A percentile compares a stretch with the other conserved stretches of the same genome.
Conservation (phyloP, 352 stramenopile species). For the Elongisporangium prolatum region DNA sequence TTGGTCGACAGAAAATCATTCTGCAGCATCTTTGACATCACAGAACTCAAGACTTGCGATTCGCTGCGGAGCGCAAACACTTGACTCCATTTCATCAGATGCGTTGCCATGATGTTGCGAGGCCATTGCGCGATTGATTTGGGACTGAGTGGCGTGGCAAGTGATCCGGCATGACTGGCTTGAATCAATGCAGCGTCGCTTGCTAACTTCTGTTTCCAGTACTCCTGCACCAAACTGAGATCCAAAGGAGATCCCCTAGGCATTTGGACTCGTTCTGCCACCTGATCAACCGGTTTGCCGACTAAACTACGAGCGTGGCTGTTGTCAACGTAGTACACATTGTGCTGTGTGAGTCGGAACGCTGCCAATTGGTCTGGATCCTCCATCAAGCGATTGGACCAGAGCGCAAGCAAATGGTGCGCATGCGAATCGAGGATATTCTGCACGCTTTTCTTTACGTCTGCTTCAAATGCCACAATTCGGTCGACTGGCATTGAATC, state of each 20-base stretch:
- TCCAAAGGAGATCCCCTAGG: constrained; percentile 11
- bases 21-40: constrained; percentile 33
- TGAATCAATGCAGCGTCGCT: constrained; percentile 4
- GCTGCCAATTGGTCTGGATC: constrained; percentile 36
- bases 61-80: constrained; percentile 34
- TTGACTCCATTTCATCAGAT: constrained; percentile 43
- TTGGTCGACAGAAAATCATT: constrained; percentile 5
- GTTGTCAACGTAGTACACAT: constrained; percentile 68
- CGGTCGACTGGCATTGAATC: constrained; percentile 36
- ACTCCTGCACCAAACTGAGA: constrained; percentile 23
- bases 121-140: constrained; percentile 9
- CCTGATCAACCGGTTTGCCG: constrained; percentile 5
- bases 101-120: constrained; percentile 7
- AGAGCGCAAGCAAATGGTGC: constrained; percentile 51
- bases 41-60: constrained; percentile 24
- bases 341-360: constrained; percentile 64
- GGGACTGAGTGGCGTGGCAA: neutral
- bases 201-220: constrained; percentile 38
- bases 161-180: neutral
- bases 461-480: constrained; percentile 52
- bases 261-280: constrained; percentile 11
- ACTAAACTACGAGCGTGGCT: constrained; percentile 13
- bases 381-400: constrained; percentile 36
- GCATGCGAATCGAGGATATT: constrained; percentile 62
- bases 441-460: constrained; percentile 51